A percentile compares a stretch with the other conserved stretches of the same genome.
These are phyloP conservation scores for Ambispora gerdemannii DNA, from an alignment of 192 early-diverging fungal species.

Conservation along the genomic window DNA sequence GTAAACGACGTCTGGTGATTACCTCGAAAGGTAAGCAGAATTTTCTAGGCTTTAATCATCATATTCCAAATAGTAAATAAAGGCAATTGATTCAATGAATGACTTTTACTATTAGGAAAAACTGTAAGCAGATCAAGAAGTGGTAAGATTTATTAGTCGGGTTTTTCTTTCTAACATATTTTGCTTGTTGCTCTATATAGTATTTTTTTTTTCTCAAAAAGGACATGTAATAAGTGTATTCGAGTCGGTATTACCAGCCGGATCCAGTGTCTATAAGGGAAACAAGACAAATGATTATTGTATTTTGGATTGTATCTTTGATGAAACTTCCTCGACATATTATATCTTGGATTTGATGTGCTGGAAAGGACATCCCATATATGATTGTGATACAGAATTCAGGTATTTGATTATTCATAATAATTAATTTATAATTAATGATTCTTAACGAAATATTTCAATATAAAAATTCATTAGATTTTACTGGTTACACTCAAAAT, in stretches of 20 bases:
- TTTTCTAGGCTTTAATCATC: no score
- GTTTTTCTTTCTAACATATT: not conserved
- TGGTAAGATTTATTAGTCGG: conserved; percentile 21
- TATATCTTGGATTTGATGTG: conserved; percentile 62
- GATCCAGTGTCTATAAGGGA: conserved; percentile 44
- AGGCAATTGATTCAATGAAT: not conserved
- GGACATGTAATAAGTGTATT: conserved; percentile 42
- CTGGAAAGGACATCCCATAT: conserved; percentile 59
- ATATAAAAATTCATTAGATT: conserved; percentile 32
- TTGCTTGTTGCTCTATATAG: not conserved
- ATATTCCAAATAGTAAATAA: conserved; percentile 29
- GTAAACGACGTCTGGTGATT: conserved; percentile 55
- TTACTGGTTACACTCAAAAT: conserved; percentile 47
- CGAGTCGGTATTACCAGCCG: conserved; percentile 53
- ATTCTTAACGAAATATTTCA: not conserved
- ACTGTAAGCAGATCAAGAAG: conserved; percentile 37
- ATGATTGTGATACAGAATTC: conserved; percentile 62
- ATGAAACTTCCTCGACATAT: conserved; percentile 46
- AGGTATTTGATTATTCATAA: no score
- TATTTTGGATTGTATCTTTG: conserved; percentile 59
- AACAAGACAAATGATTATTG: conserved; percentile 54
- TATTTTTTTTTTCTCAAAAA: no score
- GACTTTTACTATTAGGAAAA: conserved; percentile 27
- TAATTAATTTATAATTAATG: not conserved
- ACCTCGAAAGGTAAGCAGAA: conserved; percentile 49